Conservation (phyloP, 495 filamentous ascomycete species). For the Hyaloscypha bicolor region DNA sequence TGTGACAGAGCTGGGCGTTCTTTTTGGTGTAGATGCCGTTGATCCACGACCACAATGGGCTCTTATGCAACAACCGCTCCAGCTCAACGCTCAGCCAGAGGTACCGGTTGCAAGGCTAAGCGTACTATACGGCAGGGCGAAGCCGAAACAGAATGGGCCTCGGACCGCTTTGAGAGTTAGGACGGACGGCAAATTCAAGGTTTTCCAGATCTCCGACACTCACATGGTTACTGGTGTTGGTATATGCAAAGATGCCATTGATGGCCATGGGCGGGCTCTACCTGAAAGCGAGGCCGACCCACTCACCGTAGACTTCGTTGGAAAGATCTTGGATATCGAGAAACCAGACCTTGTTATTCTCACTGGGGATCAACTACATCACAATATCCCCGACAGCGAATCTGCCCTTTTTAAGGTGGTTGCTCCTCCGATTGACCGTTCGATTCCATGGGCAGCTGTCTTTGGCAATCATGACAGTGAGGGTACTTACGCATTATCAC, state of each 20-base stretch:
- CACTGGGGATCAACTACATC: slow-evolving; percentile 93
- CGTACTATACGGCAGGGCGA: slow-evolving; percentile 36
- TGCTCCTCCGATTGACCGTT: slow-evolving; percentile 79
- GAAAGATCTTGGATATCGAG: slow-evolving; percentile 80
- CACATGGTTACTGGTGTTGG: slow-evolving; percentile 90
- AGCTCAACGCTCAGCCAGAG: slow-evolving; percentile 35
- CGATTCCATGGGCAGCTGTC: slow-evolving; percentile 89
- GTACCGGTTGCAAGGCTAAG: slow-evolving; percentile 42
- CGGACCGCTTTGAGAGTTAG: slow-evolving; percentile 68
- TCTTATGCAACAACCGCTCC: slow-evolving; percentile 40
- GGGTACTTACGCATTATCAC: slow-evolving; percentile 65
- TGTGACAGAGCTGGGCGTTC: slow-evolving; percentile 85
- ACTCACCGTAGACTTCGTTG: slow-evolving; percentile 86
- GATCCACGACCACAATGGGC: slow-evolving; percentile 77
- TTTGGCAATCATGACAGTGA: slow-evolving; percentile 99
- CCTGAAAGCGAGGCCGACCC: slow-evolving; percentile 81
- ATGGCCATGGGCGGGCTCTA: slow-evolving; percentile 40
- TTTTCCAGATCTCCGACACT: slow-evolving; percentile 89
- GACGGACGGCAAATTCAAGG: slow-evolving; percentile 93
- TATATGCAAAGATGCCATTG: slow-evolving; percentile 72
- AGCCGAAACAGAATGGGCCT: slow-evolving; percentile 34
- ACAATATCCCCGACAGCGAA: slow-evolving; percentile 63
- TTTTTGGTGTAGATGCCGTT: slow-evolving; percentile 92
- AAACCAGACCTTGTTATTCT: slow-evolving; percentile 91
- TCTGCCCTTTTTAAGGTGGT: slow-evolving; percentile 45